A percentile compares a stretch with the other conserved stretches of the same genome.
Conservation (phyloP, 345 rosid genomes). For the Eucalyptus paniculata region DNA sequence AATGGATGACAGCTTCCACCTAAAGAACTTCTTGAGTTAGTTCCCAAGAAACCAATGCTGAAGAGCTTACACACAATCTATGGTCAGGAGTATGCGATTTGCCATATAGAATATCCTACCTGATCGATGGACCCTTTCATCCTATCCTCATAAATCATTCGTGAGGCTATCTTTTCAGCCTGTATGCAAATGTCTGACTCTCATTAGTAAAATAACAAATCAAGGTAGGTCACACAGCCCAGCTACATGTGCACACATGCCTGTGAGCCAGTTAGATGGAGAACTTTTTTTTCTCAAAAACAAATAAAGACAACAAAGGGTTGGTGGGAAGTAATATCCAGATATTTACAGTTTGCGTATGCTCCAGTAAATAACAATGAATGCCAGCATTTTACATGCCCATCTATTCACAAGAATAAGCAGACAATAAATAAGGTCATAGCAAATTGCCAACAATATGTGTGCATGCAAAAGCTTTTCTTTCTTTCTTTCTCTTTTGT, state of each 20-base stretch:
- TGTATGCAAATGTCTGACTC: neutral
- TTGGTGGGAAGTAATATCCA: neutral
- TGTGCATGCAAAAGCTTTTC: neutral
- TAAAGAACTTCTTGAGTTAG: neutral
- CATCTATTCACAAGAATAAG: neutral
- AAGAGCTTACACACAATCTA: neutral
- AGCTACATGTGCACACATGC: neutral
- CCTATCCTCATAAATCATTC: constrained; percentile 91
- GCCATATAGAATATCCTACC: constrained; percentile 17
- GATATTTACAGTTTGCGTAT: neutral
- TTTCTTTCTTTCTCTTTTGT: neutral
- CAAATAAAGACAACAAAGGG: neutral
- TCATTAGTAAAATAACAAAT: neutral
- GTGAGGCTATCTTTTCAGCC: constrained; percentile 99
- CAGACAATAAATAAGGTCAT: neutral
- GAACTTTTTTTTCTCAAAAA: neutral
- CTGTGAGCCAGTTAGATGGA: neutral
- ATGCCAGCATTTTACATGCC: neutral
- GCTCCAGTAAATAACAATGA: neutral
- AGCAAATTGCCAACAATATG: neutral
- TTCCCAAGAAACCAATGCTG: neutral
- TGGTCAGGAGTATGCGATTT: neutral
- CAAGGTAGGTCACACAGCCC: neutral
- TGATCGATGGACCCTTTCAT: constrained; percentile 98
- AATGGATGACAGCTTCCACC: constrained; percentile 97